Evolutionary conservation across 345 rosid species (phyloP), one percentile per base, ranked within the genome.

Genomic region (Salix brachista): DNA sequence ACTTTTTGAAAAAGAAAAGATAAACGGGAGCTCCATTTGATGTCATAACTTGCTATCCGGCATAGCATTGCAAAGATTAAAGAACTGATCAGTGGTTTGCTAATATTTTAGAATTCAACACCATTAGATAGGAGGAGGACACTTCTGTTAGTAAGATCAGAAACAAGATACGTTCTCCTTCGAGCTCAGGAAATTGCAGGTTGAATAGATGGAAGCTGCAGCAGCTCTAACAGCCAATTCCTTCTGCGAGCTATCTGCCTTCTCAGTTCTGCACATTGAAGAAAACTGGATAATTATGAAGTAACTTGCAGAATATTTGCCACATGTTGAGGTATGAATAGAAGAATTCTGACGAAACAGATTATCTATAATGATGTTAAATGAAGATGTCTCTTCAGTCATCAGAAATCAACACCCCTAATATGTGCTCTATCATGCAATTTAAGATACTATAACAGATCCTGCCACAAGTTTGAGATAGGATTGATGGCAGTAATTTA

Each of bases 161-260:
- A 85, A 91, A 70, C 92, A 85, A 19, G 99, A 81, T 26, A 88
- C 87, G 48, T 91, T 89, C 76, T 89, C 93, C 85, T 87, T 90
- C 3, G 98, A 88, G 74, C 77, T 72, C 75, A 93, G 77, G 80
- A 90, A 92, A 79, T 84, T 82, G 87, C 97, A 91, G 17, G 98
- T 96, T 0, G 99, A 92, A 72, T 94, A 96, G 62, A 96, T 89
- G 62, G 99, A 93, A 82, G 99, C 99, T 76, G 99, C 99, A 73
- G 99, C 95, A 16, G 99, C 98, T 84, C 86, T 86, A 39, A 94
- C 89, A 65, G 97, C 94, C 78, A 90, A 78, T 77, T 89, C 90
- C 81, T 81, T 86, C 78, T 90, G 91, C 8, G 81, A 70, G 77
- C 76, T 80, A 28, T 88, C 87, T 0, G 76, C 83, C 72, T 83